Base-by-base conservation (phyloP, 164 flowering plant species). In the Liquidambar formosana region DNA sequence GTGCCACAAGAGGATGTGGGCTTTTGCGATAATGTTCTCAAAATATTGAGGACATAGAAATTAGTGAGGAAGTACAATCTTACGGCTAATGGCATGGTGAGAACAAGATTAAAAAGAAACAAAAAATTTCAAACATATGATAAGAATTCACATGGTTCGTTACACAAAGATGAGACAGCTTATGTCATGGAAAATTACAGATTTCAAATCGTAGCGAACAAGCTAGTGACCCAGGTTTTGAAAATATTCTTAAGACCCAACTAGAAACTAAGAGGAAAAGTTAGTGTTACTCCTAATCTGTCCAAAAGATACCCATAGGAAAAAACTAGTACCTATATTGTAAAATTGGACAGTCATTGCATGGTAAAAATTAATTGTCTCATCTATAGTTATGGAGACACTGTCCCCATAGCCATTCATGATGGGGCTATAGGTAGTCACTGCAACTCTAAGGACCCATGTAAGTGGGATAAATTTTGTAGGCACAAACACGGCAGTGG, bases 1-100 rank as follows among this genome's bases (percentile, higher is more conserved):
- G 27, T 57, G 47, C 63, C 47, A 57, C 59, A 23, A 57, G 65
- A 65, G 65, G 59, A 65, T 33, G 33, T 28, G 57, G 59, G 38
- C 61, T 64, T 18, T 6, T 8, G 13, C 19, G 16, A 60, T 65
- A 57, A 63, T 62, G 64, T 64, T 21, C 68, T 64, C 63, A 57
- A 53, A 47, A 21, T 61, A 49, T 33, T 27, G 22, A 26, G 44
- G 64, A 38, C 25, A 5, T 12, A n/a, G 16, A 41, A 41, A 41
- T 38, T n/a, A 8, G 10, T 41, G 25, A 18, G 47, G n/a, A 51
- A 51, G n/a, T 6, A 18, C 4, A n/a, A 18, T 51, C 23, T 5
- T 51, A 16, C 8, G 18, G 54, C 22, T 33, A 6, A 33, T 33
- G 6, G 41, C 41, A 33, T 2, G 6, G 41, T 6, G 41, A 6